Percentiles rank a stretch among this genome's conserved stretches.
Conservation (phyloP, 1,284 basidiomycete species). For the Austroboletus rostrupii region DNA sequence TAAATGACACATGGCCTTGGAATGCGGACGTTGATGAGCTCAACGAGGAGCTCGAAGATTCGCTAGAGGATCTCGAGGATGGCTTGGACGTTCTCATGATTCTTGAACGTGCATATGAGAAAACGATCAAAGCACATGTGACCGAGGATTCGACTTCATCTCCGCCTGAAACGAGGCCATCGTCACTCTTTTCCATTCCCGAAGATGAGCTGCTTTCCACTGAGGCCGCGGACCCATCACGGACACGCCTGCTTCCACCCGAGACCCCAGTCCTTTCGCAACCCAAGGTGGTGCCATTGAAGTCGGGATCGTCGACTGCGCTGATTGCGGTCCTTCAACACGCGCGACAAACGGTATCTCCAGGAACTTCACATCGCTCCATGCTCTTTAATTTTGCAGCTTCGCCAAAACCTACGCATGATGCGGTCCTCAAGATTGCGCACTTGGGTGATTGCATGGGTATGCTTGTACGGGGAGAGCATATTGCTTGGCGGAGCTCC, state of each 20-base stretch:
- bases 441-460: slow-evolving; percentile 92
- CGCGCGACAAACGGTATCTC: slow-evolving; percentile 25
- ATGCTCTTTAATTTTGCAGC: slow-evolving; percentile 15
- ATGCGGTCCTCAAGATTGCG: slow-evolving; percentile 82
- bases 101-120: slow-evolving; percentile 63
- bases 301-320: slow-evolving; percentile 66
- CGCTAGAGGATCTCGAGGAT: slow-evolving; percentile 60
- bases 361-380: slow-evolving; percentile 22
- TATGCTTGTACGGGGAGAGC: slow-evolving; percentile 75
- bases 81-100: slow-evolving; percentile 64
- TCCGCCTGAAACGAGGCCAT: slow-evolving; percentile 3
- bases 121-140: slow-evolving; percentile 55
- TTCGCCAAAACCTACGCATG: slow-evolving; percentile 25
- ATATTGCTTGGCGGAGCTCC: slow-evolving; percentile 81
- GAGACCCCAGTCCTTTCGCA: slow-evolving; percentile 11
- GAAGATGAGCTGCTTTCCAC: slow-evolving; percentile 19
- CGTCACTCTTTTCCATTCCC: slow-evolving; percentile 23
- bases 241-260: slow-evolving; percentile 8
- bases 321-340: slow-evolving; percentile 64
- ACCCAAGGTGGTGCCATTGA: slow-evolving; percentile 39
- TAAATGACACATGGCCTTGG: slow-evolving; percentile 28
- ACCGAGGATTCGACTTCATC: slow-evolving; percentile 18
- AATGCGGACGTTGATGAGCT: slow-evolving; percentile 40
- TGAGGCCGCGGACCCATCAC: neutral
- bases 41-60: slow-evolving; percentile 45